phyloP scores from a whole-genome alignment of 1,284 basidiomycete genomes.

The Rhodotorula sp. region DNA sequence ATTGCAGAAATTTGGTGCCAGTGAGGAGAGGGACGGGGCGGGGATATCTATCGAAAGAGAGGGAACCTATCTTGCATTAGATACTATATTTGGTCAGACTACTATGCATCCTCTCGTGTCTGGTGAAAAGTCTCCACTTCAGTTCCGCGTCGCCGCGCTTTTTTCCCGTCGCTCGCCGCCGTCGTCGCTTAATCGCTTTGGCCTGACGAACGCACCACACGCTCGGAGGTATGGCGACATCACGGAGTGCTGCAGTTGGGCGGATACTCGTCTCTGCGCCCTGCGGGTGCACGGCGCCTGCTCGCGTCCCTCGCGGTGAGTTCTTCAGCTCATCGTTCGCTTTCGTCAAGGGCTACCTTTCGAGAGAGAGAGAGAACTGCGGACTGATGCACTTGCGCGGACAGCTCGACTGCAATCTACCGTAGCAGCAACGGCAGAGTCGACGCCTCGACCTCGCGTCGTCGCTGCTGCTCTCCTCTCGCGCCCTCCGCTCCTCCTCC shows the following conservation, averaged over 20 bases:
- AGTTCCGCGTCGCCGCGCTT: neutral
- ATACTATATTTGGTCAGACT: neutral
- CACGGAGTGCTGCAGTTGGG: neutral
- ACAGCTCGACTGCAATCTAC: conserved; percentile 8
- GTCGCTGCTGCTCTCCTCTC: conserved; percentile 43
- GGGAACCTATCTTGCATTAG: neutral
- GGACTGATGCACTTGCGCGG: conserved; percentile 1
- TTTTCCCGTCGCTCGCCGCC: too few species aligned
- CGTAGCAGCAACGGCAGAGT: neutral
- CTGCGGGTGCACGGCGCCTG: conserved; percentile 6
- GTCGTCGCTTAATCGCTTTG: neutral
- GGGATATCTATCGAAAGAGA: neutral
- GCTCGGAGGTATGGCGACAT: neutral
- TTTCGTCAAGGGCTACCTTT: too few species aligned
- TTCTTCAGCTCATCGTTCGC: neutral
- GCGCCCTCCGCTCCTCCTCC: conserved; percentile 41
- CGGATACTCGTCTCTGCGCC: neutral
- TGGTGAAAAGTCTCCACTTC: too few species aligned
- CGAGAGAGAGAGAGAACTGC: too few species aligned
- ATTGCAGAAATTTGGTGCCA: conserved; percentile 11
- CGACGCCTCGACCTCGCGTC: conserved; percentile 32
- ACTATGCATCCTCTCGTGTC: too few species aligned
- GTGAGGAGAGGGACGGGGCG: neutral
- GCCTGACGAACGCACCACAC: neutral
- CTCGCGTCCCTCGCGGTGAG: neutral